Conservation (phyloP, 805 yeast species). For the Lipomyces sp. region DNA sequence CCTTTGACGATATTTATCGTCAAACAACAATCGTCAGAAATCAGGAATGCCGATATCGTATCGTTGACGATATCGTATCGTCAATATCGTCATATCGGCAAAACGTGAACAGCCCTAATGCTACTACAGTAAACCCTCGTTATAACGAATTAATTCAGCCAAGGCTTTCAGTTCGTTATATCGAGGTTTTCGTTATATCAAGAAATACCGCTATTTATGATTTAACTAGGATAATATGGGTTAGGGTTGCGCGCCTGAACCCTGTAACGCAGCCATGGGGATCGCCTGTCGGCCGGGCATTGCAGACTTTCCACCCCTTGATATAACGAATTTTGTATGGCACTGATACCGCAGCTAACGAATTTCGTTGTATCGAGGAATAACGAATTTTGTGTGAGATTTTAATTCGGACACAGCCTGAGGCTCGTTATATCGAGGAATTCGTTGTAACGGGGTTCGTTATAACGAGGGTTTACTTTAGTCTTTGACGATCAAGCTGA, state of each 20-base stretch:
- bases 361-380: conserved; percentile 3
- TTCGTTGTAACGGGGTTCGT: too few relatives aligned
- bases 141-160: conserved; percentile 6
- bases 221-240: background rate
- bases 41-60: too few relatives aligned
- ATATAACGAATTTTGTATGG: conserved; percentile 5
- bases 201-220: background rate
- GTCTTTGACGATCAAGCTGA: too few relatives aligned
- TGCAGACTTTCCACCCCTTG: background rate
- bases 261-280: too few relatives aligned
- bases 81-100: too few relatives aligned
- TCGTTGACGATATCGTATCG: too few relatives aligned
- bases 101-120: too few relatives aligned
- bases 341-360: background rate
- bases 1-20: too few relatives aligned
- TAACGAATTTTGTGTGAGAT: background rate
- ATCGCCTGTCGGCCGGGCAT: too few relatives aligned
- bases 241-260: too few relatives aligned
- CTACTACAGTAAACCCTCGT: conserved; percentile 10
- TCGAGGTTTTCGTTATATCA: conserved; percentile 6
- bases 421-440: background rate
- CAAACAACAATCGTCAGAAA: too few relatives aligned
- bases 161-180: conserved; percentile 7
- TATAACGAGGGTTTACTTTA: too few relatives aligned
- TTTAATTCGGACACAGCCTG: conserved; percentile 1